Percentiles rank a stretch among this genome's conserved stretches.
Evolutionary conservation across 116 monocot genomes (phyloP).

Genomic region (Cymodocea nodosa): DNA sequence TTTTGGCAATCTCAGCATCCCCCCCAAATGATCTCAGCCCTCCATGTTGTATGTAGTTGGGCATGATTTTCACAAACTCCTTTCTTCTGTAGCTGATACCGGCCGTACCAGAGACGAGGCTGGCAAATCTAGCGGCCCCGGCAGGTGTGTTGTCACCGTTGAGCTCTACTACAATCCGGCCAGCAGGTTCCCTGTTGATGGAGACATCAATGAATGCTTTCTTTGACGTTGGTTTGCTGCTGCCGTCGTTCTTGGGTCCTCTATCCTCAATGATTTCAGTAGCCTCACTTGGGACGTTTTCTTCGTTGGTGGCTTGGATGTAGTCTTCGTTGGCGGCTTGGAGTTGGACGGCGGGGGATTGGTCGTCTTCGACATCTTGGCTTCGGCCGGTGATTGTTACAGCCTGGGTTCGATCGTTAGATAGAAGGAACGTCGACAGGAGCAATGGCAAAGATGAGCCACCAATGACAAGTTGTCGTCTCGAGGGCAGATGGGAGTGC

Average conservation of each 20-base stretch:
- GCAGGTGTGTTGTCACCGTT: slow-evolving; percentile 24
- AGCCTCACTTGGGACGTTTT: background rate
- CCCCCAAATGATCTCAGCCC: slow-evolving; percentile 60
- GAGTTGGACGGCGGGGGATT: background rate
- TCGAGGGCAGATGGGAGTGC: slow-evolving; percentile 15
- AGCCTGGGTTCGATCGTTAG: background rate
- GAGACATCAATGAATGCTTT: slow-evolving; percentile 60
- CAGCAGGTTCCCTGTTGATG: slow-evolving; percentile 43
- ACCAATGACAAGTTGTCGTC: slow-evolving; percentile 29
- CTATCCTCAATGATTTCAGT: background rate
- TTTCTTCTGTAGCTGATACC: slow-evolving; percentile 63
- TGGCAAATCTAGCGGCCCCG: slow-evolving; percentile 37
- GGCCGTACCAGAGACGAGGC: slow-evolving; percentile 33
- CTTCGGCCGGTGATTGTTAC: background rate
- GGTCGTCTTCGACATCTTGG: background rate
- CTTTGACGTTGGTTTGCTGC: slow-evolving; percentile 10
- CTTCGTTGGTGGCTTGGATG: background rate
- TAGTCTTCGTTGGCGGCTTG: background rate
- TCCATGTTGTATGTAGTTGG: slow-evolving; percentile 55
- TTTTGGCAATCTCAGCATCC: slow-evolving; percentile 40
- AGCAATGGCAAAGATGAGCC: slow-evolving; percentile 19
- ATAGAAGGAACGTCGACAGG: background rate
- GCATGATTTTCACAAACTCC: slow-evolving; percentile 61
- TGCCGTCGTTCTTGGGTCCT: background rate
- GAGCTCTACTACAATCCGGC: slow-evolving; percentile 55